Evolutionary conservation across 495 filamentous ascomycete genomes (phyloP).

Genomic region (Talaromyces nanjingensis): DNA sequence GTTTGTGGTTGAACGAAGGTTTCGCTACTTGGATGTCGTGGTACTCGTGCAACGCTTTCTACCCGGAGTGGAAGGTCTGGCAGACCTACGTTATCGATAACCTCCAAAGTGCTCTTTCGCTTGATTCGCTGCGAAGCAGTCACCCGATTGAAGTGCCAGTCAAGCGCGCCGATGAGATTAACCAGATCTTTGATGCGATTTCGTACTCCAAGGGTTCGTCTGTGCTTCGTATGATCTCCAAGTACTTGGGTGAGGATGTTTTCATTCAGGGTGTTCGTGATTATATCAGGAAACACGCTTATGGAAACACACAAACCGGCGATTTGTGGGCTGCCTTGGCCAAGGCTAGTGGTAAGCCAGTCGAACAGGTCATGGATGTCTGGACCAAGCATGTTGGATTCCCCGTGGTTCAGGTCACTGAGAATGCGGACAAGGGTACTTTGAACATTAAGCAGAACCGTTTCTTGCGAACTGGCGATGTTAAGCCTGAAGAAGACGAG

Average conservation of each 20-base stretch:
- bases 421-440: slow-evolving; percentile 37
- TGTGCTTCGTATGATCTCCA: slow-evolving; percentile 95
- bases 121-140: slow-evolving; percentile 88
- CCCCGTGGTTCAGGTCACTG: slow-evolving; percentile 56
- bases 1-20: slow-evolving; percentile 95
- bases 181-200: slow-evolving; percentile 98
- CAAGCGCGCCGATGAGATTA: slow-evolving; percentile 89
- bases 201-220: slow-evolving; percentile 96
- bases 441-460: slow-evolving; percentile 59
- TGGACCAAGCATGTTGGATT: slow-evolving; percentile 67
- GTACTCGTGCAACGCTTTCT: slow-evolving; percentile 64
- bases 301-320: slow-evolving; percentile 63
- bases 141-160: slow-evolving; percentile 98
- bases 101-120: slow-evolving; percentile 74
- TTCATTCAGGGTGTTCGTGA: slow-evolving; percentile 89
- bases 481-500: slow-evolving; percentile 63
- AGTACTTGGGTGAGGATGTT: slow-evolving; percentile 83
- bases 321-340: slow-evolving; percentile 89
- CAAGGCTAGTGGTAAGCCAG: slow-evolving; percentile 85
- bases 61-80: slow-evolving; percentile 99
- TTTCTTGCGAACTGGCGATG: slow-evolving; percentile 60
- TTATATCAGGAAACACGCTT: slow-evolving; percentile 94
- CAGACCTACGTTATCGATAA: slow-evolving; percentile 87
- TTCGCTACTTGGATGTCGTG: slow-evolving; percentile 88
- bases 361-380: slow-evolving; percentile 64